Conservation (phyloP, 352 stramenopile species). For the Vaucheria bursata region DNA sequence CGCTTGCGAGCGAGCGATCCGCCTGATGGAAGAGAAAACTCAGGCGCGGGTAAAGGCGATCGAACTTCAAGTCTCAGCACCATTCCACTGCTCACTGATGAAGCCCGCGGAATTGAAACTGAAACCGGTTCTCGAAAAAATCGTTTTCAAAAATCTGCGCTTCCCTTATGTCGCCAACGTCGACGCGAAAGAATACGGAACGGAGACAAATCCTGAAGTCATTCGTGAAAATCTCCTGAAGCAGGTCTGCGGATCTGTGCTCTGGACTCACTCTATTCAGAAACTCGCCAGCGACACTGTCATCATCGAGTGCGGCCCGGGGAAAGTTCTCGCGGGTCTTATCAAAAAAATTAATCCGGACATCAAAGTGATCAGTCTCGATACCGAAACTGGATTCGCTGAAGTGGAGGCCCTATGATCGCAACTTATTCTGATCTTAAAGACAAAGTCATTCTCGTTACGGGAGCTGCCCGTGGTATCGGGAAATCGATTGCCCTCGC, state of each 20-base stretch:
- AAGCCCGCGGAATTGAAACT: background rate
- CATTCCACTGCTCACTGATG: background rate
- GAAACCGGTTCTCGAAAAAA: background rate
- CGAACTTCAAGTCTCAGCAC: background rate
- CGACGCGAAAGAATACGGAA: background rate
- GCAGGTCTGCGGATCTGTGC: background rate
- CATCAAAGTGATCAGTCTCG: background rate
- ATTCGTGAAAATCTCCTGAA: background rate
- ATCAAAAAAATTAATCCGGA: background rate
- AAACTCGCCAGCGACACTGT: background rate
- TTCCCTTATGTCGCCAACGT: background rate
- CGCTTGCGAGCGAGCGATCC: background rate
- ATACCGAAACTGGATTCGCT: background rate
- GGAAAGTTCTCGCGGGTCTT: background rate
- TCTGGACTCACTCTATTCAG: background rate
- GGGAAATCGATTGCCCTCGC: constrained; percentile 57
- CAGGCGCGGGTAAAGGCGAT: background rate
- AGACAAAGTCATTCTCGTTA: constrained; percentile 39
- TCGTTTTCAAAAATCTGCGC: background rate
- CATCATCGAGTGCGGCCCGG: background rate
- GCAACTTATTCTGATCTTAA: no score
- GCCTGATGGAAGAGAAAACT: background rate
- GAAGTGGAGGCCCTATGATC: no score
- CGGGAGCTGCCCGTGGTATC: constrained; percentile 49
- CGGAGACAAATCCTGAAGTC: background rate